Percentiles rank a stretch among this genome's conserved stretches.
These are phyloP conservation scores for Cerioporus squamosus DNA, from an alignment of 1,284 basidiomycete species.

Conservation along the genomic window DNA sequence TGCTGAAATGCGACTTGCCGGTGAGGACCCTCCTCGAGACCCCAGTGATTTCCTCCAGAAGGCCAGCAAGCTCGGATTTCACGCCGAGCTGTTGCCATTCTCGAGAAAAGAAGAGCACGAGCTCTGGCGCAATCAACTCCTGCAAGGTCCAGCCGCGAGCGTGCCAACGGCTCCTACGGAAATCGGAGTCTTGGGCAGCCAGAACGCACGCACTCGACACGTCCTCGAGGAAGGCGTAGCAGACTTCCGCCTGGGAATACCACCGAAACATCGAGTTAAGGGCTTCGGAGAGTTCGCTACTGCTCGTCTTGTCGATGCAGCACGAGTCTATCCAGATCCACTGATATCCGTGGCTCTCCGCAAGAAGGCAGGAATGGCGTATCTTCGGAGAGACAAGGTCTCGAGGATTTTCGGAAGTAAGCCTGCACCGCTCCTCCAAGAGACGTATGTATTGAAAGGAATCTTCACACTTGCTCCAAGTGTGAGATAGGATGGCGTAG, in stretches of 20 bases:
- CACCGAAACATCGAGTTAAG: constrained; percentile 19
- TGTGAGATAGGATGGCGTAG: constrained; percentile 6
- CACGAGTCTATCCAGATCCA: constrained; percentile 19
- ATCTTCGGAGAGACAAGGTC: background rate
- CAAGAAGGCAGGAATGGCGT: background rate
- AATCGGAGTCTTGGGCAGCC: background rate
- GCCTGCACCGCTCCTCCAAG: background rate
- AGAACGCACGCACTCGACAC: constrained; percentile 1
- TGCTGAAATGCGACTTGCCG: constrained; percentile 2
- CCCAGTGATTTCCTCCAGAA: constrained; percentile 4
- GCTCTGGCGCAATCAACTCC: constrained; percentile 13
- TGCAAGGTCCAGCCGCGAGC: constrained; percentile 18
- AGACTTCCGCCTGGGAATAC: constrained; percentile 10
- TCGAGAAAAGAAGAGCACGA: constrained; percentile 12
- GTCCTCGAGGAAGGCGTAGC: constrained; percentile 15
- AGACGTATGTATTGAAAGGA: background rate
- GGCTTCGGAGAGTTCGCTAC: constrained; percentile 16
- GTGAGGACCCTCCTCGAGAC: constrained; percentile 8
- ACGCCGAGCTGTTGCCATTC: constrained; percentile 11
- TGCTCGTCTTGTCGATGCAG: constrained; percentile 21
- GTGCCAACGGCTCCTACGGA: constrained; percentile 13
- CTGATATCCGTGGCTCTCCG: background rate
- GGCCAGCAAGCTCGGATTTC: constrained; percentile 4
- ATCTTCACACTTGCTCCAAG: background rate
- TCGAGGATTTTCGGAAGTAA: background rate